Evolutionary conservation across 164 flowering plant genomes (phyloP), one percentile per base, ranked within the genome.

Genomic region (grape (Vitis vinifera)): DNA sequence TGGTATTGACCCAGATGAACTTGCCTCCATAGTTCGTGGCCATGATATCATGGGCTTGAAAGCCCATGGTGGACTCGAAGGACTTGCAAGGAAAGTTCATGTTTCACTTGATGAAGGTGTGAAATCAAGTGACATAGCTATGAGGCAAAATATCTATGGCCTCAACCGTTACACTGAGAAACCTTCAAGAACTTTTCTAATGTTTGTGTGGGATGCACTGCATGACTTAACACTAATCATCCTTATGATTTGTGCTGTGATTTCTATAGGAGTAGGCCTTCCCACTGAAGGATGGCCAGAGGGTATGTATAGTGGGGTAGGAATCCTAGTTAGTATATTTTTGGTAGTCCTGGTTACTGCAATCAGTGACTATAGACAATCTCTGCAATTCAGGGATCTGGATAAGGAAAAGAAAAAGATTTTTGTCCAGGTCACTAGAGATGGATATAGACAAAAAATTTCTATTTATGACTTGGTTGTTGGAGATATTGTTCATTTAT

Each of bases 321-420:
- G 81, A 57, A 78, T 81, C 44, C 2, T 77, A 15, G 71, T 76
- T 29, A 78, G 81, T 63, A 71, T 81, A 49, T 29, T 81, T 5
- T 68, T 81, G 71, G 81, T 81, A 7, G 84, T 81, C n/a, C 13
- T 75, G 66, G 84, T 78, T 58, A 78, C 84, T 17, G 77, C 84
- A 10, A 73, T 69, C 2, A 78, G 81, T 71, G 84, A 81, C 68
- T 81, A 78, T 71, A 71, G 23, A 51, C 84, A 81, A 51, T 78
- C 81, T 37, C 57, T 81, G 76, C 84, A 81, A 51, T 81, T 81
- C 59, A 70, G 53, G 67, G 77, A 75, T 30, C 73, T 81, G 65
- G 84, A 81, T 31, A 70, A 55, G 44, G 84, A 81, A 75, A 81
- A 81, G 71, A 81, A 77, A 50, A 80, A 81, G 57, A 78, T 78